Conservation (phyloP, 176 grass and related monocot species). For the Pontederia paniculata region DNA sequence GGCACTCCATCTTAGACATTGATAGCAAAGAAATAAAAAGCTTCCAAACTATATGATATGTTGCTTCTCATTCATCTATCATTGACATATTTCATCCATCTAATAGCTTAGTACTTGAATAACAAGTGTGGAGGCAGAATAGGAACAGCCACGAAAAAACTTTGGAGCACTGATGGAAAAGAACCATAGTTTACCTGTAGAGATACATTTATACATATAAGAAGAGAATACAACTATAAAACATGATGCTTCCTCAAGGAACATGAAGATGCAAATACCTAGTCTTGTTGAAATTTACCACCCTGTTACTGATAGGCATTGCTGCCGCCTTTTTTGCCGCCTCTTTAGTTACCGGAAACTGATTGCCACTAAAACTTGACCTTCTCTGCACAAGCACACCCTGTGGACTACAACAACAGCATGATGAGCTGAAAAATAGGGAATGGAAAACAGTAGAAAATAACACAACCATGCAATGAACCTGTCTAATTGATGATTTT, state of each 20-base stretch:
- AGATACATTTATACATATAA: slow-evolving; percentile 18
- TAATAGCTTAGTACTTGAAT: too few species aligned
- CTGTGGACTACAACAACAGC: slow-evolving; percentile 25
- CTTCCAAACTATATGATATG: too few species aligned
- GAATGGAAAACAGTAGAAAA: slow-evolving; percentile 10
- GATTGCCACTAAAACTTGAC: slow-evolving; percentile 57
- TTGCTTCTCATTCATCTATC: too few species aligned
- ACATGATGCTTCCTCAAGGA: not conserved
- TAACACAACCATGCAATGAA: slow-evolving; percentile 2
- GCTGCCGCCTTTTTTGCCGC: slow-evolving; percentile 52
- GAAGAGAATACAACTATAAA: not conserved
- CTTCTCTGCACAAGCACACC: slow-evolving; percentile 67
- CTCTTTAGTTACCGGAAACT: slow-evolving; percentile 47
- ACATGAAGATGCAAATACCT: slow-evolving; percentile 37
- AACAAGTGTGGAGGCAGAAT: too few species aligned
- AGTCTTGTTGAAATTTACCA: slow-evolving; percentile 50
- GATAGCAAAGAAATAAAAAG: too few species aligned
- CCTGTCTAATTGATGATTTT: slow-evolving; percentile 75
- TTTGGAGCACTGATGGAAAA: slow-evolving; percentile 12
- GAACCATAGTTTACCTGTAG: slow-evolving; percentile 57
- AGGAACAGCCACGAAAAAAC: too few species aligned
- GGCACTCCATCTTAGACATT: too few species aligned
- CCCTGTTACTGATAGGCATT: slow-evolving; percentile 41
- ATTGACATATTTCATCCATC: too few species aligned
- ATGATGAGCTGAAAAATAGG: not conserved